phyloP scores from a whole-genome alignment of 2,329 filamentous ascomycete genomes.

The Alternaria conjuncta region DNA sequence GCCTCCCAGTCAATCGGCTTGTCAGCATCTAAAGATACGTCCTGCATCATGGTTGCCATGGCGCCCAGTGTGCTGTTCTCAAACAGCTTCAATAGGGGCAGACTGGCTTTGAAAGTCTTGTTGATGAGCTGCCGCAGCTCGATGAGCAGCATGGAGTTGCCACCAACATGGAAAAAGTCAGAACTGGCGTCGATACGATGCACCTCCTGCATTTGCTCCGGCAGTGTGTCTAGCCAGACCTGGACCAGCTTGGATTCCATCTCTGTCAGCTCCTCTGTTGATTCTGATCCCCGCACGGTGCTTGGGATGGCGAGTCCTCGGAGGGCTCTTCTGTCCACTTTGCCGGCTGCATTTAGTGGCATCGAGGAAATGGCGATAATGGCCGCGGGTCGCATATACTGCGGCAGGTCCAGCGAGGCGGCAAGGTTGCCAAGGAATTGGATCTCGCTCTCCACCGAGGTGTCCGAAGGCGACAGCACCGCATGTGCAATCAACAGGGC shows the following conservation, averaged over 20 bases:
- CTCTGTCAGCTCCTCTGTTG: neutral
- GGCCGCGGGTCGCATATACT: slow-evolving; percentile 32
- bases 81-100: slow-evolving; percentile 50
- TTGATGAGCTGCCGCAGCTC: slow-evolving; percentile 48
- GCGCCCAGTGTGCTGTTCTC: slow-evolving; percentile 45
- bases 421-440: neutral
- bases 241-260: neutral
- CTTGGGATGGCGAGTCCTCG: neutral
- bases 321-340: slow-evolving; percentile 23
- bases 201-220: neutral
- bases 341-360: slow-evolving; percentile 13
- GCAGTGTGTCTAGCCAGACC: slow-evolving; percentile 19
- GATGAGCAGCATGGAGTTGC: slow-evolving; percentile 52
- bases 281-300: neutral
- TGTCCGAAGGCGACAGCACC: neutral
- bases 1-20: slow-evolving; percentile 49
- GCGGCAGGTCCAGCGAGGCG: slow-evolving; percentile 40
- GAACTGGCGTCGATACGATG: slow-evolving; percentile 18
- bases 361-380: slow-evolving; percentile 12
- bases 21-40: neutral
- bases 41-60: slow-evolving; percentile 47
- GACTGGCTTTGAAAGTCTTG: slow-evolving; percentile 34
- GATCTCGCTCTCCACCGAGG: neutral
- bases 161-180: slow-evolving; percentile 54
- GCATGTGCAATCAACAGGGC: neutral